Conservation (phyloP, 2,329 filamentous ascomycete species). For the Trichoderma sp. region DNA sequence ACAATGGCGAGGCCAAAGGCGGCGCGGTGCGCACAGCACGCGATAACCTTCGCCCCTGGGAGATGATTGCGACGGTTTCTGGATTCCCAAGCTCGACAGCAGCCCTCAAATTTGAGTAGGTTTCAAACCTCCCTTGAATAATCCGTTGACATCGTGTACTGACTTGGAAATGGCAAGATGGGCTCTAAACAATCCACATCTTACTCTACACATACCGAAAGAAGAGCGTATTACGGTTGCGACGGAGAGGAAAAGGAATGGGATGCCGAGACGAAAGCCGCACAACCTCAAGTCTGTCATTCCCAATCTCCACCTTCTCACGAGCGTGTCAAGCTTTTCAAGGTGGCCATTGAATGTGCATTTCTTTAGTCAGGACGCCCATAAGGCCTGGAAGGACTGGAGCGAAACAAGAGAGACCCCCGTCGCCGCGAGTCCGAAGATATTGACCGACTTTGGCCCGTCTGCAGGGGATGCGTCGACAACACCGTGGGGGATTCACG, state of each 20-base stretch:
- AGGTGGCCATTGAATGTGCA: slow-evolving; percentile 79
- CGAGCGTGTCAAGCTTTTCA: slow-evolving; percentile 75
- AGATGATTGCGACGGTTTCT: slow-evolving; percentile 81
- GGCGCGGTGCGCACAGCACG: slow-evolving; percentile 76
- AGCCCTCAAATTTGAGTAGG: slow-evolving; percentile 90
- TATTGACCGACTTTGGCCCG: slow-evolving; percentile 56
- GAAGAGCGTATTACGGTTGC: slow-evolving; percentile 57
- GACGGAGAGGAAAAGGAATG: slow-evolving; percentile 50
- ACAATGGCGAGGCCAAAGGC: slow-evolving; percentile 82
- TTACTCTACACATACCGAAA: slow-evolving; percentile 73
- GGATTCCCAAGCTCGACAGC: slow-evolving; percentile 86
- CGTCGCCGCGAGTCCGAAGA: slow-evolving; percentile 48
- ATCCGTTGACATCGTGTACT: background rate
- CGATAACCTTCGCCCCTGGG: slow-evolving; percentile 74
- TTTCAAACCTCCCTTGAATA: slow-evolving; percentile 21
- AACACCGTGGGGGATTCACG: slow-evolving; percentile 49
- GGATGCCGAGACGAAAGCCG: slow-evolving; percentile 55
- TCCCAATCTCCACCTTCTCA: slow-evolving; percentile 76
- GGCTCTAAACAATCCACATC: slow-evolving; percentile 85
- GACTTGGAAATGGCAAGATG: slow-evolving; percentile 58
- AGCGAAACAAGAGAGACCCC: slow-evolving; percentile 48
- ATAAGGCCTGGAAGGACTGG: slow-evolving; percentile 65
- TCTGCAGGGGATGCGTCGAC: slow-evolving; percentile 15
- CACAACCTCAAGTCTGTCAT: slow-evolving; percentile 66
- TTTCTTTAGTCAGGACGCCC: slow-evolving; percentile 72